Conservation (phyloP, 148 eudicot genomes). For the Rhododendron molle region DNA sequence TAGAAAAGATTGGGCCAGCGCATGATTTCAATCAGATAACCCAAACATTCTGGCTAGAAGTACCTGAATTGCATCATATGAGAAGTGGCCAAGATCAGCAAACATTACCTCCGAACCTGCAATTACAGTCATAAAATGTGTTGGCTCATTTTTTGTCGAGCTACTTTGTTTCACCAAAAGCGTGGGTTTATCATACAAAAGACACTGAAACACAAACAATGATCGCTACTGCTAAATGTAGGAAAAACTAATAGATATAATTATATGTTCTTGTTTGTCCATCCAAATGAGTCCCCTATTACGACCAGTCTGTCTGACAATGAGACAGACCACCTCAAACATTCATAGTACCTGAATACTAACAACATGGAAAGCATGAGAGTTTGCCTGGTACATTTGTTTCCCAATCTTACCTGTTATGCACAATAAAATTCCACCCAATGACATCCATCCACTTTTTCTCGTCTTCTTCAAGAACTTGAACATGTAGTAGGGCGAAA, state of each 20-base stretch:
- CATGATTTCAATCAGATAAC: neutral
- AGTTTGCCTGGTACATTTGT: neutral
- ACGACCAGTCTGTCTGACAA: neutral
- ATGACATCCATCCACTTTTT: slow-evolving; percentile 89
- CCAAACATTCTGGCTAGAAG: slow-evolving; percentile 5
- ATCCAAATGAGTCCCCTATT: neutral
- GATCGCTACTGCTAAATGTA: neutral
- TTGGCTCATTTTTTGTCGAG: neutral
- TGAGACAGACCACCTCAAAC: neutral
- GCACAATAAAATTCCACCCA: slow-evolving; percentile 86
- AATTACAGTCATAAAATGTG: slow-evolving; percentile 10
- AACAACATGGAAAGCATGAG: neutral
- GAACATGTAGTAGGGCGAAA: slow-evolving; percentile 87
- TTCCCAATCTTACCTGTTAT: slow-evolving; percentile 59
- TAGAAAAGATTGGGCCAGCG: neutral
- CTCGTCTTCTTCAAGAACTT: slow-evolving; percentile 85
- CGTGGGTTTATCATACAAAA: neutral
- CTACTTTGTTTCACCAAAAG: neutral
- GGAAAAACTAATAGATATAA: neutral
- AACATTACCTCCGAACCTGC: slow-evolving; percentile 97
- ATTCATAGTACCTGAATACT: neutral
- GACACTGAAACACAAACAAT: neutral
- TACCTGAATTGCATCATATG: slow-evolving; percentile 90
- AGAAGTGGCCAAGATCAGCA: slow-evolving; percentile 96
- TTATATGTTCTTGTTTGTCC: neutral